These are phyloP conservation scores for Rhizoctonia solani DNA, from an alignment of 1,284 basidiomycete species.

Conservation along the genomic window DNA sequence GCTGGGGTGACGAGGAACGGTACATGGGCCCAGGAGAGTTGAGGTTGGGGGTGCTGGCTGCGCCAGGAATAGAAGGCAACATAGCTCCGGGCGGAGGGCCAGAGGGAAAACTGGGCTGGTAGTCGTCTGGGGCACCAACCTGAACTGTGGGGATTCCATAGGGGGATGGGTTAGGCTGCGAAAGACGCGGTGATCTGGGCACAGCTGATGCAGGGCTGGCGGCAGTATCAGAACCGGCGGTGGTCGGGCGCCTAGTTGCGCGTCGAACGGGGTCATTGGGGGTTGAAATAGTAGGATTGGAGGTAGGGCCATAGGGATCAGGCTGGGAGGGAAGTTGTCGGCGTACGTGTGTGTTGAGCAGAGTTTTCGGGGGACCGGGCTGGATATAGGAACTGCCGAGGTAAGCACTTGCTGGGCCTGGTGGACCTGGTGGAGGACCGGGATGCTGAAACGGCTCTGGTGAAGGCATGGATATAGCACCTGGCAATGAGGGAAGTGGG, in stretches of 20 bases:
- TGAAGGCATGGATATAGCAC: conserved; percentile 3
- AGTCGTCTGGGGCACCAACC: conserved; percentile 11
- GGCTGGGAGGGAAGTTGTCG: conserved; percentile 5
- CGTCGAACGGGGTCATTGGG: not conserved
- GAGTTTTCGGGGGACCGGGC: conserved; percentile 13
- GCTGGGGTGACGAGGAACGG: conserved; percentile 8
- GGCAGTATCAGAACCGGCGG: conserved; percentile 9
- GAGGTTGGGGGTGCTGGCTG: not conserved
- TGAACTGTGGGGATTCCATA: conserved; percentile 14
- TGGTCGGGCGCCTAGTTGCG: conserved; percentile 1
- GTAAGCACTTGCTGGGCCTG: conserved; percentile 15
- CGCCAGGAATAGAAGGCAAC: conserved; percentile 18
- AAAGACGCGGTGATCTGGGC: conserved; percentile 11
- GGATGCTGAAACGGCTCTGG: conserved; percentile 26
- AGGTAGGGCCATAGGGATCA: conserved; percentile 7
- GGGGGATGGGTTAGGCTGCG: conserved; percentile 3
- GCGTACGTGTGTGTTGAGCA: conserved; percentile 18
- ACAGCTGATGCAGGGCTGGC: not conserved
- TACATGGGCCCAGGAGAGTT: not conserved
- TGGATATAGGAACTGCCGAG: conserved; percentile 4
- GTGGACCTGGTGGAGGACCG: conserved; percentile 8
- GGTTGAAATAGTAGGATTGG: too few relatives aligned
- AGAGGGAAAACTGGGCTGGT: conserved; percentile 5
- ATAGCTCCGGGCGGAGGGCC: conserved; percentile 28
- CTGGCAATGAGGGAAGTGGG: not conserved